phyloP scores from a whole-genome alignment of 441 rosid genomes.

The Flueggea neowawraea region DNA sequence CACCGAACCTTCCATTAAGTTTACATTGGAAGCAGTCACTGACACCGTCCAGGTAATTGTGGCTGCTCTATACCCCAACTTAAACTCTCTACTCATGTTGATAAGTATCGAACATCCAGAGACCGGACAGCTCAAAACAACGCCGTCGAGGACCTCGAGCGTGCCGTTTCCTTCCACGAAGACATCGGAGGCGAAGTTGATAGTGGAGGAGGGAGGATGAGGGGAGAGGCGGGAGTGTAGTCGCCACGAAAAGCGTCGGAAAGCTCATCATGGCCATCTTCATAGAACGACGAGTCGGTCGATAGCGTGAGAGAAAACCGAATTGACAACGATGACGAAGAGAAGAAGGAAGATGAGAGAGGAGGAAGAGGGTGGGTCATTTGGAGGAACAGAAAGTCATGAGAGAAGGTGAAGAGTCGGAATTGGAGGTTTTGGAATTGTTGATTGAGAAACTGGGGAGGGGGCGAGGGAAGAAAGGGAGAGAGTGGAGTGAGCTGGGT shows the following conservation, averaged over 20 bases:
- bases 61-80: constrained; percentile 30
- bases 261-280: too few relatives aligned
- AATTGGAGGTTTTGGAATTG: too few relatives aligned
- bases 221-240: constrained; percentile 34
- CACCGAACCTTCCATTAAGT: constrained; percentile 35
- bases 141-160: constrained; percentile 40
- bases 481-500: too few relatives aligned
- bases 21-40: constrained; percentile 41
- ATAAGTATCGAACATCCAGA: constrained; percentile 48
- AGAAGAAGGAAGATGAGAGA: too few relatives aligned
- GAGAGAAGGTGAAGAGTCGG: too few relatives aligned
- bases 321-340: too few relatives aligned
- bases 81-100: constrained; percentile 47
- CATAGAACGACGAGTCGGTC: too few relatives aligned
- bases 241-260: constrained; percentile 16
- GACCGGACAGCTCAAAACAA: constrained; percentile 37
- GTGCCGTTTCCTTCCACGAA: constrained; percentile 59
- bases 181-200: constrained; percentile 38
- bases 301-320: too few relatives aligned
- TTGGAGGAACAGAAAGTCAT: too few relatives aligned
- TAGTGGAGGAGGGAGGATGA: constrained; percentile 41
- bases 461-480: too few relatives aligned
- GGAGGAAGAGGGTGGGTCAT: too few relatives aligned
- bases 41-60: constrained; percentile 43
- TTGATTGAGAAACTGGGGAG: too few relatives aligned